Conservation (phyloP, 805 yeast species). For the Candida sakaeoensis region DNA sequence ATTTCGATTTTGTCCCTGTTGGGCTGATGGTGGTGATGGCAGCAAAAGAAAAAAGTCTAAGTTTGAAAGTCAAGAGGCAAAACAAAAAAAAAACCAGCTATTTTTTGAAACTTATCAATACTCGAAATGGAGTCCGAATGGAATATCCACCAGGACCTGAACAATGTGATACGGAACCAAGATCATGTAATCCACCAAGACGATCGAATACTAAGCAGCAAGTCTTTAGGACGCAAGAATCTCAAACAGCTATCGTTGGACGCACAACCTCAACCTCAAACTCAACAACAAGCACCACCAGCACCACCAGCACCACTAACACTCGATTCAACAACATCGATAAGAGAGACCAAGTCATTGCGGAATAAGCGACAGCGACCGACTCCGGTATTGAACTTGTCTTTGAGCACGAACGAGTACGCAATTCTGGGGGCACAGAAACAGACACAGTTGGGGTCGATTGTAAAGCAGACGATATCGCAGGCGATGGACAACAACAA, state of each 20-base stretch:
- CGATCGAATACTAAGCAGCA: constrained; percentile 26
- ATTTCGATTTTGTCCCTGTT: too few species aligned
- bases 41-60: not conserved
- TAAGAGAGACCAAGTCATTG: constrained; percentile 12
- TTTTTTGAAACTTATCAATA: not conserved
- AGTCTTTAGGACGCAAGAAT: constrained; percentile 38
- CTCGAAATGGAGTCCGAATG: not conserved
- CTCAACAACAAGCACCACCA: not conserved
- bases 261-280: not conserved
- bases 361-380: constrained; percentile 25
- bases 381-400: constrained; percentile 26
- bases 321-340: constrained; percentile 5
- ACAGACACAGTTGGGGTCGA: not conserved
- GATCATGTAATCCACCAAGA: not conserved
- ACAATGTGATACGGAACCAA: not conserved
- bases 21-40: not conserved
- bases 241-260: constrained; percentile 32
- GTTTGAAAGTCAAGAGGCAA: too few species aligned
- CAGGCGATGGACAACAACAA: constrained; percentile 14
- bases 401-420: not conserved
- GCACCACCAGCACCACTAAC: not conserved
- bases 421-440: constrained; percentile 3
- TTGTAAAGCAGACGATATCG: constrained; percentile 8
- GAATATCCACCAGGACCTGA: not conserved
- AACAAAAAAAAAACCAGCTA: not conserved